Conservation (phyloP, 768 basidiomycete genomes). For the Omphalotus guepiniiformis region DNA sequence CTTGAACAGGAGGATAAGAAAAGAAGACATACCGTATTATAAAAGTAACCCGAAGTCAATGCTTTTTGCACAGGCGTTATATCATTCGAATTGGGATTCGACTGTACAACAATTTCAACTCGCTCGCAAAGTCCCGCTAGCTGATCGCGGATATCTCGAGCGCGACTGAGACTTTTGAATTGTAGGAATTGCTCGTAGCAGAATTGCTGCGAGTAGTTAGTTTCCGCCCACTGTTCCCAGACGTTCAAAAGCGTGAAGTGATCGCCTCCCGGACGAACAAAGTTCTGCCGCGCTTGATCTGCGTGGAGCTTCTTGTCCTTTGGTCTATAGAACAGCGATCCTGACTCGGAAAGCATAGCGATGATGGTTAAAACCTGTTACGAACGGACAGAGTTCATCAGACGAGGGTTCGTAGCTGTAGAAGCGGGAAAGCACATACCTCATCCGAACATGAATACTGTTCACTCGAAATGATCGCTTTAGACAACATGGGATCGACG, state of each 20-base stretch:
- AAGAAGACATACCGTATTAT: constrained; percentile 68
- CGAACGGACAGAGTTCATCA: not conserved
- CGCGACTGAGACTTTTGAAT: constrained; percentile 90
- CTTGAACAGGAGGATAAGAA: not conserved
- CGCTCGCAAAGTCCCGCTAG: constrained; percentile 94
- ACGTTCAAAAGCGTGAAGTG: constrained; percentile 98
- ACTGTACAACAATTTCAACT: constrained; percentile 86
- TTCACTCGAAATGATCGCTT: constrained; percentile 94
- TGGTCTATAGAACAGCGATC: constrained; percentile 92
- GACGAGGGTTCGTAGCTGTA: not conserved
- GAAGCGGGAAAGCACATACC: constrained; percentile 39
- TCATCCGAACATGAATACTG: constrained; percentile 94
- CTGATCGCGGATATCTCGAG: constrained; percentile 95
- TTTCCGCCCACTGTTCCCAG: constrained; percentile 99
- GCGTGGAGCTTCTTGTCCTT: constrained; percentile 98
- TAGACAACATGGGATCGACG: constrained; percentile 96
- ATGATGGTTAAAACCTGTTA: constrained; percentile 89
- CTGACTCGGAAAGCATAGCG: constrained; percentile 94
- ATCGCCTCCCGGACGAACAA: constrained; percentile 92
- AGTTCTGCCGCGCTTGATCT: constrained; percentile 96
- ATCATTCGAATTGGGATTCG: constrained; percentile 90
- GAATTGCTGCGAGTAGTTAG: constrained; percentile 95
- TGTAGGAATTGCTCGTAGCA: constrained; percentile 95
- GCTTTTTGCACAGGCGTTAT: constrained; percentile 94
- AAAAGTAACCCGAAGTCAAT: constrained; percentile 92